A percentile compares a stretch with the other conserved stretches of the same genome.
Conservation (phyloP, 2,329 filamentous ascomycete species). For the Sclerotinia subarctica region DNA sequence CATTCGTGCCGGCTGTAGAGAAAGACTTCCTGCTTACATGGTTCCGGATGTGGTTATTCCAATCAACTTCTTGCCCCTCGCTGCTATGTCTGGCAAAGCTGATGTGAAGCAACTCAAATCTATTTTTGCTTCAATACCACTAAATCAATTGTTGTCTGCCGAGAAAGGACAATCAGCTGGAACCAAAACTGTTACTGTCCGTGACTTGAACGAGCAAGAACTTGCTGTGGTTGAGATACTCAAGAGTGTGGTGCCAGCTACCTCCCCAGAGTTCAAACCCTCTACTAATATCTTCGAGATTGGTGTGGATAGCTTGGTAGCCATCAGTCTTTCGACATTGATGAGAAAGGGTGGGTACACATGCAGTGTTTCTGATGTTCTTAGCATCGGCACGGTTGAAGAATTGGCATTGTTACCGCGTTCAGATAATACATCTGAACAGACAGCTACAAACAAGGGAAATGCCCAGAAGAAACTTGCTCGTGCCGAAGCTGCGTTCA, state of each 20-base stretch:
- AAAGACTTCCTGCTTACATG: constrained; percentile 31
- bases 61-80: constrained; percentile 8
- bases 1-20: constrained; percentile 35
- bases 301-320: constrained; percentile 6
- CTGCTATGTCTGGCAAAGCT: constrained; percentile 8
- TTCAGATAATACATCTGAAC: not conserved
- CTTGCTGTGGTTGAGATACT: constrained; percentile 13
- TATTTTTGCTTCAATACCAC: not conserved
- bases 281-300: constrained; percentile 7
- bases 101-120: constrained; percentile 10
- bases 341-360: not conserved
- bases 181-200: not conserved
- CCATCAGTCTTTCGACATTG: constrained; percentile 5
- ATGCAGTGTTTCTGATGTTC: constrained; percentile 9
- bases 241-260: not conserved
- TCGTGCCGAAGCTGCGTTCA: not conserved
- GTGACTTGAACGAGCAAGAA: not conserved
- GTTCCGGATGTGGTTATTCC: constrained; percentile 14
- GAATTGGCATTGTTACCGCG: constrained; percentile 3
- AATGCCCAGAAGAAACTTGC: not conserved
- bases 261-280: not conserved
- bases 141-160: not conserved
- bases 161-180: not conserved
- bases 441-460: not conserved
- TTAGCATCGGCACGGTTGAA: constrained; percentile 4